Percentiles rank a stretch among this genome's conserved stretches.
Evolutionary conservation across 306 rosid genomes (phyloP).

Genomic region (Lotus japonicus): DNA sequence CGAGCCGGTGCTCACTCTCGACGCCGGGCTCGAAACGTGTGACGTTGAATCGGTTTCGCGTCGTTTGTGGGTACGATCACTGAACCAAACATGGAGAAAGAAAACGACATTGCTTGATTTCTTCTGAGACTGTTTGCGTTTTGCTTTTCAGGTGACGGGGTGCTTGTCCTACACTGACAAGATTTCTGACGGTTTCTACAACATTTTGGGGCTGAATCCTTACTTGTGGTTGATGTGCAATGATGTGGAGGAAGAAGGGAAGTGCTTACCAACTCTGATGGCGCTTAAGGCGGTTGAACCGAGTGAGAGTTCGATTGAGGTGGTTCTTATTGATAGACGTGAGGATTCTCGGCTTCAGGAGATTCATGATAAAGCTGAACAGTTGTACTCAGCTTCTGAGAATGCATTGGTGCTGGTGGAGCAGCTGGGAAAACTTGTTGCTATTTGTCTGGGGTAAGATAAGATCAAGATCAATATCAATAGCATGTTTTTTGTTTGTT

Average conservation of each 20-base stretch:
- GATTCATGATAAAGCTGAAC: conserved; percentile 84
- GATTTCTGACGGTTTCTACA: conserved; percentile 90
- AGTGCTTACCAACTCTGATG: conserved; percentile 56
- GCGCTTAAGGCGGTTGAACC: conserved; percentile 73
- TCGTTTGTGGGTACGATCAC: conserved; percentile 69
- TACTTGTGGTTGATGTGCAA: conserved; percentile 93
- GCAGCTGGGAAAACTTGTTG: conserved; percentile 87
- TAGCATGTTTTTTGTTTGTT: background rate
- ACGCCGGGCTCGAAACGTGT: conserved; percentile 40
- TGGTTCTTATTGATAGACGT: conserved; percentile 60
- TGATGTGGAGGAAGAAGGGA: conserved; percentile 66
- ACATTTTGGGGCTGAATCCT: conserved; percentile 95
- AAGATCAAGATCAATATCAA: background rate
- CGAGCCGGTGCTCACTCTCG: conserved; percentile 44
- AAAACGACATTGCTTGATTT: background rate
- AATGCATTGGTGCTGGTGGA: conserved; percentile 63
- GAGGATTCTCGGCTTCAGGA: conserved; percentile 73
- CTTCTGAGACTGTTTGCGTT: background rate
- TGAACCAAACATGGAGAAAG: background rate
- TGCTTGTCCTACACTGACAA: conserved; percentile 90
- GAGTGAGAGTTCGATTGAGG: conserved; percentile 68
- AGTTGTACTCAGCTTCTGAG: conserved; percentile 68
- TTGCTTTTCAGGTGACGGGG: conserved; percentile 65
- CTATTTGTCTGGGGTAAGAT: conserved; percentile 85
- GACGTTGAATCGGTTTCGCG: conserved; percentile 79